Base-by-base conservation (phyloP, 371 early-diverging fungal species). In the Mortierella sp. region DNA sequence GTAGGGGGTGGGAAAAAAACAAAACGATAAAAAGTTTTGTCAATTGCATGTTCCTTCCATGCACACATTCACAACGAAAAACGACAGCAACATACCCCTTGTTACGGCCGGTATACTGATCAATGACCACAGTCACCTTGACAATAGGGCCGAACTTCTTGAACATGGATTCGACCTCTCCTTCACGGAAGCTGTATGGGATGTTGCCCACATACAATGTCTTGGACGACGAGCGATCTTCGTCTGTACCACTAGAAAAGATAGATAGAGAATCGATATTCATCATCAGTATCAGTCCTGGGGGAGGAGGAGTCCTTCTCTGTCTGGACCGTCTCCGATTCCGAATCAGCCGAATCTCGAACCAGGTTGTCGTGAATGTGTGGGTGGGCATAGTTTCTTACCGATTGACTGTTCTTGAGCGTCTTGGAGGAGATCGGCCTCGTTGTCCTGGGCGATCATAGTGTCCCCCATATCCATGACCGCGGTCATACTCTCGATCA, bases 191-290 rank as follows among this genome's bases (percentile, higher is more conserved):
- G 48, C 80, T 81, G 63, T 93, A 93, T n/a, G 93, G 93, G 60
- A 93, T 83, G 63, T 92, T 93, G 48, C 93, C 93, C n/a, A 91
- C 85, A 66, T 88, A 93, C 25, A 93, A 69, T 16, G 90, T 89
- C 29, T 85, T 85, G 2, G 90, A 88, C 0, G 73, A 82, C 46
- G 82, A 69, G 46, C 92, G 82, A 61, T 91, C 91, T 61, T 85
- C 84, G 40, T 89, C 91, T 39, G 83, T 81, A 24, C 92, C 93
- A 70, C 89, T 89, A 69, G 1, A 40, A 24, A 27, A 12, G 28
- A 8, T 41, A 12, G 13, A 40, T 8, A n/a, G 41, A 56, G 40
- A 48, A 61, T 43, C 24, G 62, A 37, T 8, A n/a, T n/a, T n/a
- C n/a, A n/a, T n/a, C n/a, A n/a, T n/a, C n/a, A n/a, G n/a, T n/a